Evolutionary conservation across 139 green algal species (phyloP), one percentile per base, ranked within the genome.

Genomic region (Monoraphidium neglectum): DNA sequence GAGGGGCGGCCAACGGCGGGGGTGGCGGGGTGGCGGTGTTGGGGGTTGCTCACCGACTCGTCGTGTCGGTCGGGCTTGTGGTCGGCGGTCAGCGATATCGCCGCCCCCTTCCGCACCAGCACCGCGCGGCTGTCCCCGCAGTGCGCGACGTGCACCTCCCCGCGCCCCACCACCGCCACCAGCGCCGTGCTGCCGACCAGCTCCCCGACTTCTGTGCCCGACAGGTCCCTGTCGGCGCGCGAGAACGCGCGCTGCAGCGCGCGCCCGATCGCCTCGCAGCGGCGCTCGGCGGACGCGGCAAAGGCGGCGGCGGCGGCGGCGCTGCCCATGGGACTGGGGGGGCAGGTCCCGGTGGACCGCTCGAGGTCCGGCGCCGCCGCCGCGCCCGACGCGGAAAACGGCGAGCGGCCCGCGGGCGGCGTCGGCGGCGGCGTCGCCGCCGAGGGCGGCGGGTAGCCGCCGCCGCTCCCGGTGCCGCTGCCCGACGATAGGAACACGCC

Each of bases 51-150:
- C 67, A 83, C 78, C 77, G 74, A 84, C 62, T 94, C 89, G 70
- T 94, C 89, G 6, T 84, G 76, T 0, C 87, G 62, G 46, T 91
- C 84, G 3, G 89, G 85, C 77, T 87, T 85, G 81, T 88, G 79
- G 70, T 89, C 80, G n/a, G 64, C 35, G 2, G 84, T 90, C 1
- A 90, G 61, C 4, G 74, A 24, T 63, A 77, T 60, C 1, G 78
- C 81, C 70, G 70, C 56, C n/a, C 82, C 83, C 30, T 36, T 70
- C 21, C 77, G 73, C 43, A 70, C 77, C 2, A 91, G 78, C 30
- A 91, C 83, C 3, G 83, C 83, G 1, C 86, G 64, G 26, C 71
- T 84, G 68, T 80, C 59, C 82, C 86, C 86, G 47, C 77, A 85
- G 72, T 91, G 84, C 5, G 74, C 86, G 35, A 88, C 43, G 65